Base-by-base conservation (phyloP, 495 filamentous ascomycete genomes). In the Cercophora newfieldiana region DNA sequence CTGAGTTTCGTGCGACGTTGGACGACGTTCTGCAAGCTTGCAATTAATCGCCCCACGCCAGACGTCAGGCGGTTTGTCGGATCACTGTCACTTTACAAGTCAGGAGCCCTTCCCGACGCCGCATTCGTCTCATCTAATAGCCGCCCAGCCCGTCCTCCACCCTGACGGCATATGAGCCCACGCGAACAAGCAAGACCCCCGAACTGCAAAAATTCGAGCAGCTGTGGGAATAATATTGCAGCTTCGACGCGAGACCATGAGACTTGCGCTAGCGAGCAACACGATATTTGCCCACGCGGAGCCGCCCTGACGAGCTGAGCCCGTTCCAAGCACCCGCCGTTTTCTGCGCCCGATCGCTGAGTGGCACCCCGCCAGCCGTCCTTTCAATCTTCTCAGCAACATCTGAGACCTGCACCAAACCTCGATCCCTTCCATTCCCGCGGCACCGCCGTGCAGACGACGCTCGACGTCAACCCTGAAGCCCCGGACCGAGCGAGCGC, bases 231-330 rank as follows among this genome's bases (percentile, higher is more conserved):
- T 5, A 51, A 22, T 24, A 30, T 22, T 53, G 10, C 50, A 19
- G 37, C 18, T 18, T 61, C 49, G 53, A 37, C 56, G 60, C 47
- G 69, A 73, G 73, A 75, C 68, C 65, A 74, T 74, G 72, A 74
- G 62, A 69, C 58, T 66, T 59, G 62, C 22, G 24, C 30, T 44
- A 25, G 68, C 65, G 22, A 24, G 24, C 33, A 56, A 61, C 57
- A 55, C 59, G 19, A 71, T 60, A 69, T 62, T 65, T 58, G 61
- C 61, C 19, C 57, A 54, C 47, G 25, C 53, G 14, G 65, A 74
- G 62, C 68, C 72, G 19, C 70, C 66, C 26, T 75, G 73, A 44
- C 37, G 37, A 44, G 70, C 68, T 61, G 48, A 31, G 26, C n/a
- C 30, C 24, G 51, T 47, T 26, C 29, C 33, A 16, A 28, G 44